Base-by-base conservation (phyloP, 2,329 filamentous ascomycete genomes). In the Colletotrichum sansevieriae region DNA sequence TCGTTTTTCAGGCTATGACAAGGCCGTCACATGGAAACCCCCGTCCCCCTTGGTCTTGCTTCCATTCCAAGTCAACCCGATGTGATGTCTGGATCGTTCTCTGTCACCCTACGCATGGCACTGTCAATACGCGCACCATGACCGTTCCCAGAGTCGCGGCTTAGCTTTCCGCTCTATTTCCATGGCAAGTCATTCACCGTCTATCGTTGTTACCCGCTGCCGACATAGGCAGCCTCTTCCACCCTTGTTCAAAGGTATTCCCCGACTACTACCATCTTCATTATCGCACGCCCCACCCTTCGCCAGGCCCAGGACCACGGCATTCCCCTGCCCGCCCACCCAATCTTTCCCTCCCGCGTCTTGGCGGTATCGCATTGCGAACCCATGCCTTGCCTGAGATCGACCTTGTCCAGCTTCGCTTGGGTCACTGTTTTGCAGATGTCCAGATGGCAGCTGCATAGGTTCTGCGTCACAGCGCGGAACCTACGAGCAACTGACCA, bases 381-480 rank as follows among this genome's bases (percentile, higher is more conserved):
- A 44, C 43, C 20, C 49, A 56, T 46, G 56, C 22, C 13, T 29
- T 9, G 54, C n/a, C 33, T 51, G 22, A 15, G 43, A 56, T 39
- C 51, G 20, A 25, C 41, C 35, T 56, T 15, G 49, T 41, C 35
- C 41, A 22, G 41, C 35, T 25, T 68, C 44, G 52, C 47, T 37
- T 46, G 33, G n/a, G 37, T 35, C 49, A 33, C 47, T 51, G 33
- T 61, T 55, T 33, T 58, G 51, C 57, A 70, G 46, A 20, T 33
- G 52, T 15, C 54, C n/a, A 47, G 47, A 47, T 56, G 67, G 57
- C 29, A 41, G 41, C 59, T 46, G 59, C 59, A 46, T 52, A 29
- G n/a, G 8, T 56, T 43, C 61, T 71, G 66, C 69, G 62, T 71
- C 69, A 69, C 65, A 43, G 29, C 41, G 57, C 51, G 52, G 67